These are phyloP conservation scores for Pinus tabuliformis DNA, from an alignment of 75 land plant species.

Conservation along the genomic window DNA sequence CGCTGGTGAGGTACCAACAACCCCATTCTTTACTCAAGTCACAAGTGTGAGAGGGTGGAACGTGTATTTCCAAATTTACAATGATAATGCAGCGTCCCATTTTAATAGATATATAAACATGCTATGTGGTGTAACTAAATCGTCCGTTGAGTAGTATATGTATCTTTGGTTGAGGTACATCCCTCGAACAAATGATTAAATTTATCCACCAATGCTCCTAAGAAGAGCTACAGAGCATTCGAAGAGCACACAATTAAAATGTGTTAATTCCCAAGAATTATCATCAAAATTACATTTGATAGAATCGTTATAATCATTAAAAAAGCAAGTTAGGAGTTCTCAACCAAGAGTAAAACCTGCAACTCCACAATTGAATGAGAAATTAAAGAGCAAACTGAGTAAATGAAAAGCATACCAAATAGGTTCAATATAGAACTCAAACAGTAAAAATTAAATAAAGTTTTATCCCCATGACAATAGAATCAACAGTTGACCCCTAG, in stretches of 20 bases:
- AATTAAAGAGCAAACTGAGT: not conserved
- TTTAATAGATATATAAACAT: no score
- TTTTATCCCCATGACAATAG: not conserved
- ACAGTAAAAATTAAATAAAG: not conserved
- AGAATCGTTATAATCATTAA: not conserved
- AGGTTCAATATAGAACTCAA: not conserved
- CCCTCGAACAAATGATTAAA: not conserved
- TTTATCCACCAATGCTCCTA: not conserved
- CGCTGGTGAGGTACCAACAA: no score
- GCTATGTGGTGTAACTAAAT: no score
- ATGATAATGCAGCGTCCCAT: no score
- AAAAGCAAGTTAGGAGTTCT: not conserved
- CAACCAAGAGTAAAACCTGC: not conserved
- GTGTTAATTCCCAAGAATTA: not conserved
- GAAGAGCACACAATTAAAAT: no score
- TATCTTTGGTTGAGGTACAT: not conserved
- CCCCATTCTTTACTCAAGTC: no score
- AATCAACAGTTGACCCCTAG: not conserved
- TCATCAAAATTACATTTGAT: not conserved
- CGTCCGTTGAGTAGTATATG: no score
- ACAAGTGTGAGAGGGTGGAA: no score
- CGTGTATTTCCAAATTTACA: no score
- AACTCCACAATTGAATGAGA: not conserved
- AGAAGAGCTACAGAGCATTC: not conserved
- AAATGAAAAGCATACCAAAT: not conserved